Evolutionary conservation across 352 stramenopile genomes (phyloP).

Genomic region (Stramenopiles sp.): DNA sequence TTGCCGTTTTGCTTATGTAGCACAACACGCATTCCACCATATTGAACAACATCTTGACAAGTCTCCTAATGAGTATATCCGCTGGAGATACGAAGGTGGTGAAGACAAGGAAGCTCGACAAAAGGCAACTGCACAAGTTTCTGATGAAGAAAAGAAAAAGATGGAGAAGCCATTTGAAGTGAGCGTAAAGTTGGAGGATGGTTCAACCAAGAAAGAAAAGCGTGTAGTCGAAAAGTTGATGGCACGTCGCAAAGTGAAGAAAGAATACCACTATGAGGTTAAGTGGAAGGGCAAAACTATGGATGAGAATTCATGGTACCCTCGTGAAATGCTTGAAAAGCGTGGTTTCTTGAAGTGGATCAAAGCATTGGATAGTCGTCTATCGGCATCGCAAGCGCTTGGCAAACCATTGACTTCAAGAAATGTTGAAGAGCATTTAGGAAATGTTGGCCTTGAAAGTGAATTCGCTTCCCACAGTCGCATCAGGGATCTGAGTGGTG

Average conservation of each 20-base stretch:
- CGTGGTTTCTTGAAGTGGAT: not conserved
- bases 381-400: not conserved
- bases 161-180: slow-evolving; percentile 68
- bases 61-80: slow-evolving; percentile 88
- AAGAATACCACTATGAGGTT: not conserved
- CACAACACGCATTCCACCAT: slow-evolving; percentile 90
- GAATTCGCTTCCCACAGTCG: slow-evolving; percentile 73
- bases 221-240: not conserved
- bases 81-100: slow-evolving; percentile 78
- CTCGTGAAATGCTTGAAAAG: not conserved
- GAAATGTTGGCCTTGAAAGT: not conserved
- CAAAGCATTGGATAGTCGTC: not conserved
- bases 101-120: slow-evolving; percentile 67
- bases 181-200: slow-evolving; percentile 16
- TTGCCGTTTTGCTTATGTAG: slow-evolving; percentile 78
- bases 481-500: slow-evolving; percentile 88
- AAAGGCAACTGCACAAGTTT: slow-evolving; percentile 61
- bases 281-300: not conserved
- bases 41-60: slow-evolving; percentile 79
- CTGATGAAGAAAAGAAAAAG: slow-evolving; percentile 68
- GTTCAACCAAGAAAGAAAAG: not conserved
- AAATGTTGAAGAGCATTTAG: not conserved
- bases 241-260: not conserved
- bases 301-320: not conserved
- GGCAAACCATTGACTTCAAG: not conserved